Evolutionary conservation across 1,284 basidiomycete species (phyloP).

Genomic region (Malassezia caprae): DNA sequence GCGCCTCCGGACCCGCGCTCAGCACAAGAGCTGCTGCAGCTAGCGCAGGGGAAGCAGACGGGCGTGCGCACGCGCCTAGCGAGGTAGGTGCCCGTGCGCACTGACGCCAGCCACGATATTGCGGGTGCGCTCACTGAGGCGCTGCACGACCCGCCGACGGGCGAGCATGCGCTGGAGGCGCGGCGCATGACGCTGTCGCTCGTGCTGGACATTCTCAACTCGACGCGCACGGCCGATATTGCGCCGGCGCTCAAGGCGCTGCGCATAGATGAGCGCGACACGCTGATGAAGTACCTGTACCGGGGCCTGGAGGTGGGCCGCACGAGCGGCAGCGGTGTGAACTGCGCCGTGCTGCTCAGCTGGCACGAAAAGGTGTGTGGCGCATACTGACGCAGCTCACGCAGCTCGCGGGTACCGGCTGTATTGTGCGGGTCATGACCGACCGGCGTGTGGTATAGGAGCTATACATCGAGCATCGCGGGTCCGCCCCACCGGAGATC

Average conservation of each 20-base stretch:
- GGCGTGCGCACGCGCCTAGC: slow-evolving; percentile 59
- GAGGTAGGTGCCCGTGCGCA: slow-evolving; percentile 24
- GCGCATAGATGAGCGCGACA: slow-evolving; percentile 72
- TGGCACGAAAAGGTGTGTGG: slow-evolving; percentile 85
- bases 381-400: slow-evolving; percentile 59
- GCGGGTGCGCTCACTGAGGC: slow-evolving; percentile 30
- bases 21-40: slow-evolving; percentile 62
- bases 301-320: slow-evolving; percentile 72
- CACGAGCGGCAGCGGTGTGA: slow-evolving; percentile 47
- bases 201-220: slow-evolving; percentile 86
- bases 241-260: slow-evolving; percentile 64
- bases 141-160: slow-evolving; percentile 37
- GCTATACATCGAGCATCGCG: slow-evolving; percentile 18
- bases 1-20: slow-evolving; percentile 76
- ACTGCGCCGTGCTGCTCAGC: slow-evolving; percentile 67
- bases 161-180: slow-evolving; percentile 28
- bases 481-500: slow-evolving; percentile 33
- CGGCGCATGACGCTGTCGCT: slow-evolving; percentile 61
- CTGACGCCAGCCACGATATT: slow-evolving; percentile 26
- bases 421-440: slow-evolving; percentile 94
- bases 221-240: slow-evolving; percentile 84
- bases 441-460: slow-evolving; percentile 64
- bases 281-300: slow-evolving; percentile 96
- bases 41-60: slow-evolving; percentile 64
- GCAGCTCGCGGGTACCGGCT: slow-evolving; percentile 86